Conservation (phyloP, 2,329 filamentous ascomycete species). For the Zymoseptoria ardabiliae region DNA sequence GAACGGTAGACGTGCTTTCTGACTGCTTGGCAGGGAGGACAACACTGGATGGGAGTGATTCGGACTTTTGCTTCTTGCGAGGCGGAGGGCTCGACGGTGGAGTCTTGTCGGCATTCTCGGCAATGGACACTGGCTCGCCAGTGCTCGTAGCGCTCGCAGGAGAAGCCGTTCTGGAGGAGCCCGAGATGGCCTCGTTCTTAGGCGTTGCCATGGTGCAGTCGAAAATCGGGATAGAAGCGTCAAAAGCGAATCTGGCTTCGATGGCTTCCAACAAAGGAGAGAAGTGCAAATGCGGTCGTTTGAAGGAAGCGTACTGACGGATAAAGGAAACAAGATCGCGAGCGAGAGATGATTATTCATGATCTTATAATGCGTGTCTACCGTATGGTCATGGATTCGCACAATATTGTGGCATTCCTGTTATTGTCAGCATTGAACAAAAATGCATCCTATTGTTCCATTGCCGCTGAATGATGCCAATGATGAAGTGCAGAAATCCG, state of each 20-base stretch:
- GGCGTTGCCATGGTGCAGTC: background rate
- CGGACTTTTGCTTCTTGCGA: background rate
- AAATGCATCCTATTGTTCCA: background rate
- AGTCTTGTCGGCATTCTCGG: background rate
- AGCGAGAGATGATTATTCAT: background rate
- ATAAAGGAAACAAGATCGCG: background rate
- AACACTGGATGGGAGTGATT: background rate
- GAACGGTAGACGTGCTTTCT: background rate
- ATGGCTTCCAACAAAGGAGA: background rate
- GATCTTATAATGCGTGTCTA: background rate
- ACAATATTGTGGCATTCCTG: background rate
- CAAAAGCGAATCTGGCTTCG: background rate
- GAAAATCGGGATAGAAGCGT: background rate
- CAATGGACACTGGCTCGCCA: background rate
- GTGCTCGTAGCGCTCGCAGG: background rate
- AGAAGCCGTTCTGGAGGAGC: background rate
- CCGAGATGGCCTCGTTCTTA: background rate
- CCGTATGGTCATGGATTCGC: background rate
- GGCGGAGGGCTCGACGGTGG: background rate
- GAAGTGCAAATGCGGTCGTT: background rate
- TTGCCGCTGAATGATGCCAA: background rate
- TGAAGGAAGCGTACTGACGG: background rate
- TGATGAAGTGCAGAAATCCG: too few species aligned
- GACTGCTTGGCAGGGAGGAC: background rate
- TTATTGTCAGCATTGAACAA: background rate